A percentile compares a stretch with the other conserved stretches of the same genome.
Conservation (phyloP, 192 early-diverging fungal species). For the Coemansia sp. region DNA sequence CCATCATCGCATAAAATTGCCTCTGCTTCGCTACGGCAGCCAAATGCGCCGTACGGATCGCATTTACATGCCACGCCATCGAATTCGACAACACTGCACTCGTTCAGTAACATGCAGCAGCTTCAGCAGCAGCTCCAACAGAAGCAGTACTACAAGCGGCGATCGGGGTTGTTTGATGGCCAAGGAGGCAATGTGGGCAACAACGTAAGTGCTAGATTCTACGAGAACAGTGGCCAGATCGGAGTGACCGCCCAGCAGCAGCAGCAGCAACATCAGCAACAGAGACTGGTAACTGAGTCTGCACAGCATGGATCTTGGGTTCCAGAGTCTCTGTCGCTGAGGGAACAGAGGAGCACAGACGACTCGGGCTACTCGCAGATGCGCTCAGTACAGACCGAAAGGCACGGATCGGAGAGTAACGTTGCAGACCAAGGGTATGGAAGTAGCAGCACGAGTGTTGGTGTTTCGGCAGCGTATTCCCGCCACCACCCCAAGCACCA, state of each 20-base stretch:
- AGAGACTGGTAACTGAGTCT: background rate
- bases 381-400: background rate
- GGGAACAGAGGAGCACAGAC: background rate
- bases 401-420: background rate
- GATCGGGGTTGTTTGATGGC: conserved; percentile 12
- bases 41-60: conserved; percentile 5
- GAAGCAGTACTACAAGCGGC: conserved; percentile 5
- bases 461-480: background rate
- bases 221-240: background rate
- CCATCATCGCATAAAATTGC: background rate
- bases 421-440: conserved; percentile 1
- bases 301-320: background rate
- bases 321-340: background rate
- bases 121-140: conserved; percentile 26
- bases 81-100: conserved; percentile 47
- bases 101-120: conserved; percentile 32
- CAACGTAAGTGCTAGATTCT: background rate
- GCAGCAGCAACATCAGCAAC: background rate
- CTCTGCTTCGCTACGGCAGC: conserved; percentile 1
- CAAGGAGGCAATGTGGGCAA: background rate
- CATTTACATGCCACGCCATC: conserved; percentile 41
- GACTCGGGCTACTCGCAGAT: background rate
- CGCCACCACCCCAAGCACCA: background rate
- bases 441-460: background rate
- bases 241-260: conserved; percentile 1